Conservation (phyloP, 495 filamentous ascomycete species). For the Hypoxylon cercidicola region DNA sequence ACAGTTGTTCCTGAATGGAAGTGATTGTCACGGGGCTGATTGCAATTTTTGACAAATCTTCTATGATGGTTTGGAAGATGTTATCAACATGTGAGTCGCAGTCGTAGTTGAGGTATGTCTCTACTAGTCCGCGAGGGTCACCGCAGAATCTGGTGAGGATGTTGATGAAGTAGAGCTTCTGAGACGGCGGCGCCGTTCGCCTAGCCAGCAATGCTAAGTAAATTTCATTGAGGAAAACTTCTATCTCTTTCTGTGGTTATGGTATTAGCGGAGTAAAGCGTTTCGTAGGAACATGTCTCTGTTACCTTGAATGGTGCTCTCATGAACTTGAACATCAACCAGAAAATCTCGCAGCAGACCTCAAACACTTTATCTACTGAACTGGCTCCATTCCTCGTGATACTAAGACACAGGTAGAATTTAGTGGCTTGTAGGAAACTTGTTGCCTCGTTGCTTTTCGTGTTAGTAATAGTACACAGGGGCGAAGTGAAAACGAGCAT, state of each 20-base stretch:
- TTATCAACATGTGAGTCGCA: slow-evolving; percentile 96
- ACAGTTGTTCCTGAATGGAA: slow-evolving; percentile 81
- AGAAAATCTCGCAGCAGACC: slow-evolving; percentile 96
- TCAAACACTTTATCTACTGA: slow-evolving; percentile 92
- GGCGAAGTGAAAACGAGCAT: slow-evolving; percentile 88
- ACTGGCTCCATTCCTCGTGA: slow-evolving; percentile 94
- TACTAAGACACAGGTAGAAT: slow-evolving; percentile 92
- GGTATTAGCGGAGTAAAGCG: slow-evolving; percentile 26
- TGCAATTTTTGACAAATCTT: slow-evolving; percentile 87
- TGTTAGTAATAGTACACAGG: slow-evolving; percentile 86
- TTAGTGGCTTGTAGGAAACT: slow-evolving; percentile 95
- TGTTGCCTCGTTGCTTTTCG: slow-evolving; percentile 83
- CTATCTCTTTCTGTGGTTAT: slow-evolving; percentile 84
- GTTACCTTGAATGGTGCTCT: slow-evolving; percentile 89
- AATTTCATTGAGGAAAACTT: slow-evolving; percentile 97
- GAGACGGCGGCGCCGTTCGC: slow-evolving; percentile 82
- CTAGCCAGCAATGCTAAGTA: slow-evolving; percentile 94
- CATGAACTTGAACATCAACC: slow-evolving; percentile 94
- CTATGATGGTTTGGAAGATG: slow-evolving; percentile 94
- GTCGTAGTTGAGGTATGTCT: slow-evolving; percentile 98
- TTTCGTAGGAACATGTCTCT: not conserved
- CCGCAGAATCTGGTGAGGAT: slow-evolving; percentile 83
- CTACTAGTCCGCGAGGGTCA: slow-evolving; percentile 89
- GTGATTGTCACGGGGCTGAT: slow-evolving; percentile 79
- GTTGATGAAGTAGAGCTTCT: slow-evolving; percentile 91